Base-by-base conservation (phyloP, 2,329 filamentous ascomycete genomes). In the Meredithiella fracta region DNA sequence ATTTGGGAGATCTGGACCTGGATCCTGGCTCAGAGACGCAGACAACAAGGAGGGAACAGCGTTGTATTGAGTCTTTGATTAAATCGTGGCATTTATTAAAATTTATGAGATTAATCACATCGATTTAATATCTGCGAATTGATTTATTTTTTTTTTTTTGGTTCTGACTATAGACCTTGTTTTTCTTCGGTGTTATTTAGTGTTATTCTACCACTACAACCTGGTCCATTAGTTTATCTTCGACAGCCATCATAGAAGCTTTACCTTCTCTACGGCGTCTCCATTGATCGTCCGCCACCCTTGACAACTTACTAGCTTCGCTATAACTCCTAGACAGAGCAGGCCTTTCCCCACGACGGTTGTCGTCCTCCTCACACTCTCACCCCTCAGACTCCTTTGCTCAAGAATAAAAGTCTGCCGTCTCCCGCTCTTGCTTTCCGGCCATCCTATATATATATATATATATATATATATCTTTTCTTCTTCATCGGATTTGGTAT, bases 331-430 rank as follows among this genome's bases (percentile, higher is more conserved):
- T 40, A 20, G n/a, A 31, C 42, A 4, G 15, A 20, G 14, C 23
- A 11, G 29, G 29, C 29, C 29, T 5, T 34, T 34, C 29, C 29
- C 5, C 29, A 34, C 29, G 11, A 34, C 29, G 29, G 11, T 11
- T 5, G 5, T 34, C 29, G 5, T 34, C 29, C 29, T 34, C 29
- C 5, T 34, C 29, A 5, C 29, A 5, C 29, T 34, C 29, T 34
- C 29, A 34, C 11, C 29, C 29, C 29, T n/a, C 29, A 34, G 29
- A 34, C 40, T 15, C 8, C 3, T 38, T 56, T 8, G n/a, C n/a
- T n/a, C n/a, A n/a, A 51, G 29, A 56, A 56, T 56, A 57, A 57
- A 44, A 57, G 55, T 57, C 55, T 37, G 23, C 14, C 38, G 29
- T 51, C n/a, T 49, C 55, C 51, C 38, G 49, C 55, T 57, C 44